Evolutionary conservation across 1,284 basidiomycete species (phyloP).

Genomic region (Grifola frondosa): DNA sequence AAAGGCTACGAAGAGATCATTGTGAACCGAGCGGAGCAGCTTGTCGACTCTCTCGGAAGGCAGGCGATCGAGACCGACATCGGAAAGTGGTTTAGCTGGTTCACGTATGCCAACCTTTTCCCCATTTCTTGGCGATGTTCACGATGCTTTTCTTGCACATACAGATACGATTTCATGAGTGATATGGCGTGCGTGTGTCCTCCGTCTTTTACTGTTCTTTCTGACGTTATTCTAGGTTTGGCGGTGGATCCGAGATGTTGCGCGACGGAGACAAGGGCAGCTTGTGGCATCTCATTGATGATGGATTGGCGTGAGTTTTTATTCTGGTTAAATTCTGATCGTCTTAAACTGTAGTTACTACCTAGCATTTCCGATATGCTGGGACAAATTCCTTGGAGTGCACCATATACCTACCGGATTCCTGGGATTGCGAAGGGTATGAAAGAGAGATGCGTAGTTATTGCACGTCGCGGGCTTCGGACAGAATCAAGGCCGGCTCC

Average conservation of each 20-base stretch:
- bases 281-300: constrained; percentile 20
- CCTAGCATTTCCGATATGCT: constrained; percentile 19
- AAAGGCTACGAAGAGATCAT: constrained; percentile 26
- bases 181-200: constrained; percentile 33
- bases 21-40: constrained; percentile 22
- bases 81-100: constrained; percentile 24
- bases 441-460: constrained; percentile 18
- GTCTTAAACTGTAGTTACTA: neutral
- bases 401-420: constrained; percentile 18
- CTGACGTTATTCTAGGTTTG: constrained; percentile 19
- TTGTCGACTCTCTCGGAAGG: constrained; percentile 19
- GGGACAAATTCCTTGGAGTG: constrained; percentile 27
- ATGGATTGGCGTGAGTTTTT: constrained; percentile 19
- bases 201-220: too few species aligned
- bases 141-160: neutral
- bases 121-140: neutral
- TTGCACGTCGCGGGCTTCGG: constrained; percentile 16
- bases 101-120: constrained; percentile 22
- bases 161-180: constrained; percentile 30
- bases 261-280: constrained; percentile 26
- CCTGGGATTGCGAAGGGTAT: constrained; percentile 18
- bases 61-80: constrained; percentile 22
- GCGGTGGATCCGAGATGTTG: constrained; percentile 29
- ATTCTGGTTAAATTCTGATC: neutral
- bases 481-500: constrained; percentile 15